Evolutionary conservation across 2,329 filamentous ascomycete genomes (phyloP).

Genomic region (Chalaropsis ovoidea): DNA sequence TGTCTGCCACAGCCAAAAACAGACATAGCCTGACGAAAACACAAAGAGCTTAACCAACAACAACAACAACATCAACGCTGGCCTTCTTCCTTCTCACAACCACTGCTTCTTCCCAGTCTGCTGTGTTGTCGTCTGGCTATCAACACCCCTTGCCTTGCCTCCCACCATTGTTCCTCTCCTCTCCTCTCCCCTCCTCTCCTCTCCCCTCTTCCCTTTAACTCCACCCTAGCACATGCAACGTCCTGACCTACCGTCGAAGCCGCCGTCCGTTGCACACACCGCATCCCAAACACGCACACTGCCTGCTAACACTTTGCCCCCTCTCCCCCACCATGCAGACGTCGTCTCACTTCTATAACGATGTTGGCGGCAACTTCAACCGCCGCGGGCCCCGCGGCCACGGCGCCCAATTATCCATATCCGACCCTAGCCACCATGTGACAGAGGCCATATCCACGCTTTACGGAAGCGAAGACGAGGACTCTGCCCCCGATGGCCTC

Average conservation of each 20-base stretch:
- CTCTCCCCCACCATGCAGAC: conserved; percentile 36
- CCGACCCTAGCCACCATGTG: conserved; percentile 85
- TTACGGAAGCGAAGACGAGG: conserved; percentile 68
- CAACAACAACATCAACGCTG: no score
- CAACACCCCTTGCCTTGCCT: conserved; percentile 12
- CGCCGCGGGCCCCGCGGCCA: conserved; percentile 44
- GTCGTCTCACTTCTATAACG: conserved; percentile 47
- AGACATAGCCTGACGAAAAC: no score
- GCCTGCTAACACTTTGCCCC: conserved; percentile 26
- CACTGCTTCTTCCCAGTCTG: background rate
- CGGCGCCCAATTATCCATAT: conserved; percentile 54
- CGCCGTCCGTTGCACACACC: background rate
- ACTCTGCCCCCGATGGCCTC: conserved; percentile 37
- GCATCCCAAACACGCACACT: background rate
- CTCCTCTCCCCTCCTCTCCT: background rate
- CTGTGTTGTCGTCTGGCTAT: background rate
- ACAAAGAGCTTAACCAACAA: no score
- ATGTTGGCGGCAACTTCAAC: conserved; percentile 48
- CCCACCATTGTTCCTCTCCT: background rate
- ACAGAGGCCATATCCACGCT: conserved; percentile 87
- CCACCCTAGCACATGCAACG: background rate
- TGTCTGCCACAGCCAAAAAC: no score
- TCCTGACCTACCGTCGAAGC: background rate
- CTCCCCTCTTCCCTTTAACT: background rate
- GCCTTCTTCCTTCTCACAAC: no score